Percentiles rank a stretch among this genome's conserved stretches.
Evolutionary conservation across 495 filamentous ascomycete genomes (phyloP).

Genomic region (Xylaria palmicola): DNA sequence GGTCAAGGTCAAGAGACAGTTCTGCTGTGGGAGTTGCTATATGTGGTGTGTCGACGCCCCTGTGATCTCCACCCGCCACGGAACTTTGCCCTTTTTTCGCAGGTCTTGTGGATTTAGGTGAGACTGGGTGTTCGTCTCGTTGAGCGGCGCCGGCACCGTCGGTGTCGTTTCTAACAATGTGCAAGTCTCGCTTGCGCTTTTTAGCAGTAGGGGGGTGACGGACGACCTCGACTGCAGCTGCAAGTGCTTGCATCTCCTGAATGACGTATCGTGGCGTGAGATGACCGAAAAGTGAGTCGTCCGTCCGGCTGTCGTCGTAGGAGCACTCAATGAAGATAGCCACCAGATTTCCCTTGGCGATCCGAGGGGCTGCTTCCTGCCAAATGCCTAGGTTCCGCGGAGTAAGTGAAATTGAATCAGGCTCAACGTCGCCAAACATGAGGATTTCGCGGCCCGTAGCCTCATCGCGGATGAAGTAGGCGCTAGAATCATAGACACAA

Average conservation of each 20-base stretch:
- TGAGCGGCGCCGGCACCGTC: not conserved
- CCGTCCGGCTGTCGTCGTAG: conserved; percentile 73
- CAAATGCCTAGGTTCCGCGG: conserved; percentile 81
- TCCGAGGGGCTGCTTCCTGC: conserved; percentile 80
- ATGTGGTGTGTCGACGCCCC: conserved; percentile 29
- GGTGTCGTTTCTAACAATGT: conserved; percentile 15
- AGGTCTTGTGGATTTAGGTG: conserved; percentile 38
- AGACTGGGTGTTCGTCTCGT: conserved; percentile 36
- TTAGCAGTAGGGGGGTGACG: conserved; percentile 36
- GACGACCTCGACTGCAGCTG: conserved; percentile 56
- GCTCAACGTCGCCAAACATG: conserved; percentile 94
- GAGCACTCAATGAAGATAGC: conserved; percentile 96
- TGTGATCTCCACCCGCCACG: conserved; percentile 9
- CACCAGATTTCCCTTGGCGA: conserved; percentile 62
- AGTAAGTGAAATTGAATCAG: conserved; percentile 76
- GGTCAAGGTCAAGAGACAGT: conserved; percentile 23
- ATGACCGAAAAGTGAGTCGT: conserved; percentile 81
- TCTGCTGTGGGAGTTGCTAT: conserved; percentile 39
- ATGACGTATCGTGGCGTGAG: conserved; percentile 78
- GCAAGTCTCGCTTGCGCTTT: conserved; percentile 41
- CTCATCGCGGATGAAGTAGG: conserved; percentile 83
- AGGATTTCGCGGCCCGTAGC: conserved; percentile 71
- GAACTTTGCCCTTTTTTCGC: conserved; percentile 14
- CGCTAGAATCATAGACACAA: conserved; percentile 79
- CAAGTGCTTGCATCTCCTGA: conserved; percentile 71